Evolutionary conservation across 2,329 filamentous ascomycete genomes (phyloP), one percentile per base, ranked within the genome.

Genomic region (Pseudogymnoascus sp.): DNA sequence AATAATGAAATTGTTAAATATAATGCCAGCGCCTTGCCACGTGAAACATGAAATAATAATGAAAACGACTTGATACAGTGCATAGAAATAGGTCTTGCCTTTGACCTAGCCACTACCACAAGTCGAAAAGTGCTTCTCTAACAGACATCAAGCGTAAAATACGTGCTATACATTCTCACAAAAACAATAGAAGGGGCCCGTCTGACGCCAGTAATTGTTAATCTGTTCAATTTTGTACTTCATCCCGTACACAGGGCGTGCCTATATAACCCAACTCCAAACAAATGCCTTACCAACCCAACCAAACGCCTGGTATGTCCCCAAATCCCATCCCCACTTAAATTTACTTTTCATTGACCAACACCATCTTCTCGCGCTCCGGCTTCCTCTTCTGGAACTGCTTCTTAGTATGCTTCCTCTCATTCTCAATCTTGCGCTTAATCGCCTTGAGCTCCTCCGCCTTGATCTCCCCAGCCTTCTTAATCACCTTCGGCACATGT

Each of bases 401-500:
- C 79, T 94, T 93, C 79, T 88, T 91, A 62, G 85, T 88, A 74
- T 99, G 93, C 74, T 90, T 91, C 66, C 94, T 83, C 75, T 96
- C 90, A 72, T 99, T 99, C 79, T 99, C 94, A 70, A 96, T 90
- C 68, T 86, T 86, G 68, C 90, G 82, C 84, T 96, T 96, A 73
- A 97, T 89, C 35, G 90, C 84, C 74, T 85, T 86, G 69, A 97
- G 74, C 75, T 97, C 94, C 71, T 95, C 91, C 62, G 78, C 78
- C 84, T 99, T 99, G 76, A 97, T 97, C 79, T 96, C 89, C 57
- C 82, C 86, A 3, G 93, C 93, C 83, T 97, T 97, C 86, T 96
- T 97, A 66, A 97, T 85, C 62, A 91, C 85, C 80, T 91, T 90
- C 18, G 94, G 94, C 64, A 97, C 77, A 75, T 97, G 94, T 64